Base-by-base conservation (phyloP, 2,329 filamentous ascomycete species). In the Mycosphaerella sp. region DNA sequence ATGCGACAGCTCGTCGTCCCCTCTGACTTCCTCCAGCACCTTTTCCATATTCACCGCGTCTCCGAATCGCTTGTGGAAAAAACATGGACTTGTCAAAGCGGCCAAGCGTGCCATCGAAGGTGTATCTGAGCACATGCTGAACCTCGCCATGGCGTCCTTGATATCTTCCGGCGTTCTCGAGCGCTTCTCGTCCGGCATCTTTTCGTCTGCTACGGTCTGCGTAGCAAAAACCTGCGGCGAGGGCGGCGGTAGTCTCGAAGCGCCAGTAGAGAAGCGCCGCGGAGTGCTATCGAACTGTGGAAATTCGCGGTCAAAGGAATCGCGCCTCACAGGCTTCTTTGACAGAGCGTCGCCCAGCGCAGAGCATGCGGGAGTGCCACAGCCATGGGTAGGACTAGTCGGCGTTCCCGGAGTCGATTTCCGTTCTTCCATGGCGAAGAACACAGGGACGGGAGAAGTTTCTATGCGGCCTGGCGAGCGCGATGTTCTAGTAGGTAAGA, bases 31-130 rank as follows among this genome's bases (percentile, higher is more conserved):
- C 68, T 97, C 91, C 6, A 98, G 78, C 5, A 98, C 90, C 72
- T 87, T 93, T 63, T 93, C 87, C 55, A 97, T 89, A 70, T 98
- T 89, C 64, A 98, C 89, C 7, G 91, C 89, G 69, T 95, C 90
- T 65, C 96, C 93, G 67, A 98, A 98, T 59, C 92, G 84, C 73
- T 95, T 88, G 74, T 98, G 93, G 75, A 95, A 97, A 74, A 95
- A 98, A 75, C 93, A 98, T 11, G 93, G 93, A 43, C 91, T 96
- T 64, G 92, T 86, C 50, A 97, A 76, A 8, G 86, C 79, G 9
- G 85, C 80, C 62, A 91, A 78, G 8, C 68, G 61, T 10, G 66
- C 67, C 34, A 68, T 67, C n/a, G 66, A 67, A 8, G 64, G 64
- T 6, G 62, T 63, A 17, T 60, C 59, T 12, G 62, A 59, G 51